Evolutionary conservation across 2,329 filamentous ascomycete species (phyloP).

Genomic region (Elsinoe perseae): DNA sequence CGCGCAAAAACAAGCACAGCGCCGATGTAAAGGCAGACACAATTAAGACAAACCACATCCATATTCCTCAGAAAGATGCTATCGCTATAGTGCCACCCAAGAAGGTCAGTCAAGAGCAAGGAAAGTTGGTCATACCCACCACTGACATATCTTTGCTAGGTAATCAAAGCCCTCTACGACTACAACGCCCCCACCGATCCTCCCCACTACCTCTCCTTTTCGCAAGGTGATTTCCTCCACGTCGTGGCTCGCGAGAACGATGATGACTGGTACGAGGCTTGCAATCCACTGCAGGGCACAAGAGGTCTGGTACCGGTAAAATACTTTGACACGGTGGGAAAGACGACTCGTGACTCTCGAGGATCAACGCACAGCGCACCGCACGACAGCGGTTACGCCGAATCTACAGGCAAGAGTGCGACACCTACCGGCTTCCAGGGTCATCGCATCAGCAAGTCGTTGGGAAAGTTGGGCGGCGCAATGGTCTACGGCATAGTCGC

Average conservation of each 20-base stretch:
- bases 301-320: slow-evolving; percentile 87
- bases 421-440: slow-evolving; percentile 20
- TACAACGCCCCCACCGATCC: slow-evolving; percentile 59
- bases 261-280: slow-evolving; percentile 94
- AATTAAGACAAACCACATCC: slow-evolving; percentile 59
- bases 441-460: slow-evolving; percentile 33
- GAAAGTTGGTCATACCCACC: background rate
- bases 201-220: slow-evolving; percentile 72
- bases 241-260: slow-evolving; percentile 95
- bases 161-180: slow-evolving; percentile 94
- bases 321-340: slow-evolving; percentile 87
- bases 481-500: slow-evolving; percentile 97
- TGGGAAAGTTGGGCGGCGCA: slow-evolving; percentile 55
- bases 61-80: slow-evolving; percentile 75
- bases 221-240: slow-evolving; percentile 94
- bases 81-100: slow-evolving; percentile 86
- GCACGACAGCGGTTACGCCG: slow-evolving; percentile 87
- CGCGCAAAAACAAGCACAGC: slow-evolving; percentile 16
- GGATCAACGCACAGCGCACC: slow-evolving; percentile 43
- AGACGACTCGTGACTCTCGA: slow-evolving; percentile 82
- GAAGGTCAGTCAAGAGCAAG: slow-evolving; percentile 58
- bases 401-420: slow-evolving; percentile 31
- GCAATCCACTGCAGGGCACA: slow-evolving; percentile 84
- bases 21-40: slow-evolving; percentile 54
- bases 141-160: slow-evolving; percentile 45